Evolutionary conservation across 2,329 filamentous ascomycete genomes (phyloP).

Genomic region (Aureobasidium sp.): DNA sequence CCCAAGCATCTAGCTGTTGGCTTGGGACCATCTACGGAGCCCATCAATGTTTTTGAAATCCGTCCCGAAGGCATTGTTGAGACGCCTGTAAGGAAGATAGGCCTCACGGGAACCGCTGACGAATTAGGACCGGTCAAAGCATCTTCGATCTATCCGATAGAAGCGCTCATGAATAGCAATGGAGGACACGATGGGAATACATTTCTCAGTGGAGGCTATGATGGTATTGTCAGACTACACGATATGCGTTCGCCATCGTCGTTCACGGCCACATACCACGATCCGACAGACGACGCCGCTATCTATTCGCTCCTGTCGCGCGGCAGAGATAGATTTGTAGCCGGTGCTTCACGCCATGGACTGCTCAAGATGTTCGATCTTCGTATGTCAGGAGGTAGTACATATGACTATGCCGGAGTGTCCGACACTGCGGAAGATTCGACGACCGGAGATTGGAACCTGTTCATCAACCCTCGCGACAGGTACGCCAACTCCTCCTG

Average conservation of each 20-base stretch:
- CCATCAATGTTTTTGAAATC: slow-evolving; percentile 46
- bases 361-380: slow-evolving; percentile 58
- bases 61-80: slow-evolving; percentile 37
- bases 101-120: slow-evolving; percentile 23
- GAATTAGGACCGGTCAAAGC: slow-evolving; percentile 24
- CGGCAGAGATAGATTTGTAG: slow-evolving; percentile 50
- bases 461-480: slow-evolving; percentile 38
- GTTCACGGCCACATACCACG: slow-evolving; percentile 39
- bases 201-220: slow-evolving; percentile 55
- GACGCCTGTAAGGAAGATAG: slow-evolving; percentile 35
- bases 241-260: slow-evolving; percentile 50
- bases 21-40: slow-evolving; percentile 36
- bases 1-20: slow-evolving; percentile 46
- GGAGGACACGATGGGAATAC: slow-evolving; percentile 39
- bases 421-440: slow-evolving; percentile 18
- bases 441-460: slow-evolving; percentile 33
- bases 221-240: slow-evolving; percentile 52
- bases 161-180: slow-evolving; percentile 12
- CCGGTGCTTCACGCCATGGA: slow-evolving; percentile 50
- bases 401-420: slow-evolving; percentile 30
- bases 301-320: slow-evolving; percentile 54
- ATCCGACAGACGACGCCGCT: slow-evolving; percentile 51
- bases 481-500: slow-evolving; percentile 19
- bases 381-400: slow-evolving; percentile 41
- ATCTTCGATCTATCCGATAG: slow-evolving; percentile 41